Evolutionary conservation across 1,139 yeast species (phyloP).

Genomic region (Candida mesenterica): DNA sequence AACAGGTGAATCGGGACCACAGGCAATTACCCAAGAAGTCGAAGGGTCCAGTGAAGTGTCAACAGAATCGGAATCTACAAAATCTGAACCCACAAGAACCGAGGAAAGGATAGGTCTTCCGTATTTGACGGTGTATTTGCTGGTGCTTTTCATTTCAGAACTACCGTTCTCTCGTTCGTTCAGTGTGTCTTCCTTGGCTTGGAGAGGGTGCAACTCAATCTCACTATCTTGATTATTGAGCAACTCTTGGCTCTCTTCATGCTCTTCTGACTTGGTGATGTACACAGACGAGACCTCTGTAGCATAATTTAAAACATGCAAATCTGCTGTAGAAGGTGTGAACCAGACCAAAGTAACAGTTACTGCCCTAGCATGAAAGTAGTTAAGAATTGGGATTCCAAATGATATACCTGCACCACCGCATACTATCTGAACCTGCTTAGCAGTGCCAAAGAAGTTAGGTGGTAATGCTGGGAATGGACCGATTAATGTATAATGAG

Average conservation of each 20-base stretch:
- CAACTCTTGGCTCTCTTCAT: background rate
- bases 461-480: constrained; percentile 31
- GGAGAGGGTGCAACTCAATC: too few relatives aligned
- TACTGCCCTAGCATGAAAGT: constrained; percentile 21
- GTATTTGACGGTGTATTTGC: background rate
- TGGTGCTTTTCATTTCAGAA: too few relatives aligned
- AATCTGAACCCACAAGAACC: constrained; percentile 2
- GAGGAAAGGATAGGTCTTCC: background rate
- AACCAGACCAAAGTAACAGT: constrained; percentile 49
- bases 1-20: constrained; percentile 64
- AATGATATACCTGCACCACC: constrained; percentile 89
- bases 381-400: constrained; percentile 58
- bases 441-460: constrained; percentile 39
- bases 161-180: too few relatives aligned
- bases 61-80: constrained; percentile 6
- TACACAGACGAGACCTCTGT: background rate
- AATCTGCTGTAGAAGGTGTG: constrained; percentile 37
- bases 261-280: background rate
- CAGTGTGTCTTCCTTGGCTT: too few relatives aligned
- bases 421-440: constrained; percentile 58
- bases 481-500: constrained; percentile 19
- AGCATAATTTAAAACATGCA: constrained; percentile 36
- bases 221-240: too few relatives aligned
- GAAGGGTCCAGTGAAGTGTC: background rate
- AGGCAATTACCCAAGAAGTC: constrained; percentile 56